Evolutionary conservation across 2,329 filamentous ascomycete species (phyloP), one percentile per base, ranked within the genome.

Genomic region (Colletotrichum godetiae): DNA sequence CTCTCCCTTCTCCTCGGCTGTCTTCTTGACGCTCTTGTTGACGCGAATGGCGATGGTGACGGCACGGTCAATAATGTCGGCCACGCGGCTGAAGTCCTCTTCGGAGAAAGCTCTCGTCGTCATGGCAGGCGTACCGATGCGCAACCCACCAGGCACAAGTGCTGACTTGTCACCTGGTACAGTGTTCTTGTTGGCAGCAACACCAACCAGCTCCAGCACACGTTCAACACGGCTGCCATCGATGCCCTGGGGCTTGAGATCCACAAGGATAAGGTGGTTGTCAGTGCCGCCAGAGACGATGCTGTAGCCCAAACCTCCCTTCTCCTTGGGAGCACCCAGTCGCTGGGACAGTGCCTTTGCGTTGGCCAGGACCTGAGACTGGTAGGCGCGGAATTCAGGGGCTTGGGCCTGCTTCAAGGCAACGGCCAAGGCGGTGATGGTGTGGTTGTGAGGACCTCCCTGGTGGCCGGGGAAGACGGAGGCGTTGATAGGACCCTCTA

Each of bases 181-280:
- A 8, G 97, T 98, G 87, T 99, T 99, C 90, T 99, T 99, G 89
- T 99, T 99, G 81, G 94, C 93, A n/a, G 97, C 97, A 65, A 98
- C 96, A 78, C 96, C 96, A 76, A 97, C 95, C 59, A 97, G 91
- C 82, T 98, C 95, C 29, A 98, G 89, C 19, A 98, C 92, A 59
- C 95, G 92, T 86, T 98, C 95, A 15, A 98, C 95, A 66, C 95
- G 92, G 29, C 93, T 93, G 77, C 95, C 95, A 80, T 99, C 97
- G 74, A 99, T 92, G 71, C 89, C 89, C 81, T 97, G 94, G 49
- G 94, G 92, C 86, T 97, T 97, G 63, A 99, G 90, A 83, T 99
- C 97, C 61, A 97, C 88, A 22, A 99, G 90, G 12, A 99, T 94
- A 76, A 99, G 92, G 85, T 99, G 97, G 87, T 98, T 98, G 86